Conservation (phyloP, 78 protist species). For the Planoprotostelium fungivorum region DNA sequence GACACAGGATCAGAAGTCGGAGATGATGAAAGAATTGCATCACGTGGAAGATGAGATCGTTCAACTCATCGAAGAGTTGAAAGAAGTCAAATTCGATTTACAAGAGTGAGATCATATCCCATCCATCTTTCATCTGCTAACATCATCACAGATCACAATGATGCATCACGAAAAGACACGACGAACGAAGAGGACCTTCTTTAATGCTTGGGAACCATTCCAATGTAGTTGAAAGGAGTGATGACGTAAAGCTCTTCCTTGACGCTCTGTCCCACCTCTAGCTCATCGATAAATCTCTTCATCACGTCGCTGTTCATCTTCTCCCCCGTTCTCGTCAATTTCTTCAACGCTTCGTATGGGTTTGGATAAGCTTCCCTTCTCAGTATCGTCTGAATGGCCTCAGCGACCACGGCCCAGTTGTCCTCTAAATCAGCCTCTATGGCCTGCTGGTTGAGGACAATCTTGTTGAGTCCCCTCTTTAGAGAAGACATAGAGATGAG, state of each 20-base stretch:
- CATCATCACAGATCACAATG: too few species aligned
- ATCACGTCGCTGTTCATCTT: slow-evolving; percentile 43
- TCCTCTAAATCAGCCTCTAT: slow-evolving; percentile 56
- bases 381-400: slow-evolving; percentile 84
- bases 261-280: slow-evolving; percentile 42
- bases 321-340: slow-evolving; percentile 60
- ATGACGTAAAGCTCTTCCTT: slow-evolving; percentile 51
- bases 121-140: too few species aligned
- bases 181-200: too few species aligned
- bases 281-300: slow-evolving; percentile 49
- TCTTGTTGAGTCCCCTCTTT: slow-evolving; percentile 72
- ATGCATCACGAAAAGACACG: too few species aligned
- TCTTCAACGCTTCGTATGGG: slow-evolving; percentile 80
- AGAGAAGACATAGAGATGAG: slow-evolving; percentile 50
- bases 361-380: slow-evolving; percentile 76
- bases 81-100: background rate
- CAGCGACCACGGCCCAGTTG: slow-evolving; percentile 84
- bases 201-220: too few species aligned
- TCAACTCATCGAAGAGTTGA: background rate
- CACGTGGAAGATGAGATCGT: background rate
- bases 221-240: slow-evolving; percentile 68
- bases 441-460: slow-evolving; percentile 31
- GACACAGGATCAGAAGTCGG: background rate
- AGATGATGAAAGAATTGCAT: background rate
- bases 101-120: too few species aligned